Evolutionary conservation across 1,284 basidiomycete genomes (phyloP).

Genomic region (Trametes polyzona): DNA sequence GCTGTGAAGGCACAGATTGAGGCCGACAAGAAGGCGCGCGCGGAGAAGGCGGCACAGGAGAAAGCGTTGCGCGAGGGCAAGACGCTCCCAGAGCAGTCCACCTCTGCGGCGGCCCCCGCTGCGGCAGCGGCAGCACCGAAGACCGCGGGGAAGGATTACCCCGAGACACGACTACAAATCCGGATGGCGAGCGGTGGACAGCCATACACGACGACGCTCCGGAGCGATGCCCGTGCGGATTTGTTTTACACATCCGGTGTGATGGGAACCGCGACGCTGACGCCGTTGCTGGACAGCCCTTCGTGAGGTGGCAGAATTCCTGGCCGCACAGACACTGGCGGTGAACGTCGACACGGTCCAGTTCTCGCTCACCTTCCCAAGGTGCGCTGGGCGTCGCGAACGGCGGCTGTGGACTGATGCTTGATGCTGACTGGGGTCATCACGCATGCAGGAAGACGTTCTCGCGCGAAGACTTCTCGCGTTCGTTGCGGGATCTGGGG

Average conservation of each 20-base stretch:
- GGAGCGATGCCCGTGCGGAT: slow-evolving; percentile 71
- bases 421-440: slow-evolving; percentile 1
- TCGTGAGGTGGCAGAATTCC: slow-evolving; percentile 83
- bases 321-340: slow-evolving; percentile 72
- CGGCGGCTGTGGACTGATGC: neutral
- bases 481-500: slow-evolving; percentile 71
- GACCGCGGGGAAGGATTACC: slow-evolving; percentile 73
- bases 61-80: slow-evolving; percentile 85
- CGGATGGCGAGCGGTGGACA: slow-evolving; percentile 79
- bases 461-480: slow-evolving; percentile 62
- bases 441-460: slow-evolving; percentile 65
- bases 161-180: slow-evolving; percentile 85
- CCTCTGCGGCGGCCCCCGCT: slow-evolving; percentile 40
- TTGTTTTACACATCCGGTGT: slow-evolving; percentile 4
- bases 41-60: slow-evolving; percentile 84
- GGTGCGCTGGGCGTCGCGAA: slow-evolving; percentile 49
- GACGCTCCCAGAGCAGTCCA: slow-evolving; percentile 35
- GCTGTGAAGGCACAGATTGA: slow-evolving; percentile 93
- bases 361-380: slow-evolving; percentile 82
- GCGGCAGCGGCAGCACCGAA: slow-evolving; percentile 42
- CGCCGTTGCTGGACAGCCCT: slow-evolving; percentile 56
- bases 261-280: neutral
- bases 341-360: slow-evolving; percentile 78
- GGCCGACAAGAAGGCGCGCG: slow-evolving; percentile 88
- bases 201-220: slow-evolving; percentile 79